phyloP scores from a whole-genome alignment of 108 stramenopile species.

The Fistulifera solaris region DNA sequence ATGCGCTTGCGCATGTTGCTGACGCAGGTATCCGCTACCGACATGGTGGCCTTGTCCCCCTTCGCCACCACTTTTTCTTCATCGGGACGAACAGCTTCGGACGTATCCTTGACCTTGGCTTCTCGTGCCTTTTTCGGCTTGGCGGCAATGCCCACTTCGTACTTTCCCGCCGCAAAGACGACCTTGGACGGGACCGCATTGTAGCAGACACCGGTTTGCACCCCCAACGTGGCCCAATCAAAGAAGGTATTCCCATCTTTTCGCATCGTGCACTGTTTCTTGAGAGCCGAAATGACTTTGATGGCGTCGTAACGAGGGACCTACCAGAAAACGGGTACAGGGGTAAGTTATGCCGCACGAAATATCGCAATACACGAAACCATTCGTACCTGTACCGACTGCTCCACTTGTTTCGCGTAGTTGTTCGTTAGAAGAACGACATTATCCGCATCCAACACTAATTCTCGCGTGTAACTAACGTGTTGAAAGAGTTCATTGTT shows the following conservation, averaged over 20 bases:
- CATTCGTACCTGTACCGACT: slow-evolving; percentile 60
- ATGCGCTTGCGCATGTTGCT: slow-evolving; percentile 25
- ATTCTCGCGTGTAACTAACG: slow-evolving; percentile 73
- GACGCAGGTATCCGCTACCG: slow-evolving; percentile 60
- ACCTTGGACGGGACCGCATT: slow-evolving; percentile 59
- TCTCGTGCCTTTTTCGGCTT: slow-evolving; percentile 32
- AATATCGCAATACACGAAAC: background rate
- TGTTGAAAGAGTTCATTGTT: slow-evolving; percentile 70
- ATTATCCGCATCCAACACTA: slow-evolving; percentile 82
- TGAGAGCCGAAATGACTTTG: slow-evolving; percentile 37
- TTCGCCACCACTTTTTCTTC: slow-evolving; percentile 30
- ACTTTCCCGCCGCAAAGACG: slow-evolving; percentile 59
- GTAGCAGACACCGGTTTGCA: slow-evolving; percentile 68
- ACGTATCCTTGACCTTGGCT: slow-evolving; percentile 22
- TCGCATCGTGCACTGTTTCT: slow-evolving; percentile 28
- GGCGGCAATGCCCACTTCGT: slow-evolving; percentile 23
- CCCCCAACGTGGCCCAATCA: slow-evolving; percentile 58
- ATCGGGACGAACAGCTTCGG: slow-evolving; percentile 53
- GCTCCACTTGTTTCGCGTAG: slow-evolving; percentile 57
- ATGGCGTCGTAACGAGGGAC: slow-evolving; percentile 77
- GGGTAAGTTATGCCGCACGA: background rate
- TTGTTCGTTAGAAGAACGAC: slow-evolving; percentile 50
- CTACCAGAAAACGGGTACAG: slow-evolving; percentile 17
- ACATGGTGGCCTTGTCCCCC: slow-evolving; percentile 55
- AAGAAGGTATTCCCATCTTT: slow-evolving; percentile 31